Evolutionary conservation across 345 rosid species (phyloP), one percentile per base, ranked within the genome.

Genomic region (Geranium rotundifolium): DNA sequence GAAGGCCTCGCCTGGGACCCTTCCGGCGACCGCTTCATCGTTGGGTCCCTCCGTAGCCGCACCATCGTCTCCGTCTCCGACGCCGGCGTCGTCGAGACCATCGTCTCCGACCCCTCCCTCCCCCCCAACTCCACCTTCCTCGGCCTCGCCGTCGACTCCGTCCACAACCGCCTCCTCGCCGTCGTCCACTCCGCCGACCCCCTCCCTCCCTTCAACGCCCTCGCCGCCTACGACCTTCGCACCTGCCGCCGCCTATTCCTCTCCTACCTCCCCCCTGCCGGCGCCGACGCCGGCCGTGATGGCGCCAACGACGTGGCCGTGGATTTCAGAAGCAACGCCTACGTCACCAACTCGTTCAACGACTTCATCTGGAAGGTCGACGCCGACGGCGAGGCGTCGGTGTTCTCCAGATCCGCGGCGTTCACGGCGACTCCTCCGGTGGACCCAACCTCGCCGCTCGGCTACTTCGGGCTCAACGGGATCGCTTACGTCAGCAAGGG

Each of bases 361-460:
- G 81, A 88, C 86, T 75, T 84, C 82, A 91, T 91, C 69, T 91
- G 96, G 96, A 89, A 76, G 70, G 96, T 91, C 19, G 63, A 78
- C 72, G 71, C 67, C 2, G 65, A 80, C 54, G 98, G 98, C 1
- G 79, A 15, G 30, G 86, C 92, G 10, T 69, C 90, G 52, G 71
- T 85, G 65, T 91, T 85, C 77, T 91, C 98, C 10, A 80, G 59
- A 71, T 80, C 90, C 14, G 71, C 85, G 18, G 10, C 39, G 0
- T 91, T 84, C 71, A 81, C 68, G 29, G 69, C 77, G 13, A 69
- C 69, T 62, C 87, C 86, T 68, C 56, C 0, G 73, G 77, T 69
- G 29, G 69, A 0, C 73, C 68, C 4, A 67, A 67, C 57, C 27
- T 58, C 72, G 0, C 73, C 68, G 6, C 68, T 66, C 57, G 82